These are phyloP conservation scores for Posidonia oceanica DNA, from an alignment of 116 monocot species.

Conservation along the genomic window DNA sequence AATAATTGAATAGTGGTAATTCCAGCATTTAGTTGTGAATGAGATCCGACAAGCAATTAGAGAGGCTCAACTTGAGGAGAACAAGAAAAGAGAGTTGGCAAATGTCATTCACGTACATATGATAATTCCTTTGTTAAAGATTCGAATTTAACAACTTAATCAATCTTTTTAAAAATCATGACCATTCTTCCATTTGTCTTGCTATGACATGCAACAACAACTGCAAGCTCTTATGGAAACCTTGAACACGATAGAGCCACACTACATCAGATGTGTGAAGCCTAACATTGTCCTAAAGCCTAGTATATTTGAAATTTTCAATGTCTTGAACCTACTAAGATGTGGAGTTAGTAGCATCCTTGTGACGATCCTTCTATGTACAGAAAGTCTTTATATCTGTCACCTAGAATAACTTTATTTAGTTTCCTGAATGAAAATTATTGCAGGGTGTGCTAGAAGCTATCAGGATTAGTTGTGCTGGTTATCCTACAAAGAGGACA, in stretches of 20 bases:
- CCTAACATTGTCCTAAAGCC: slow-evolving; percentile 86
- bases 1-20: no score
- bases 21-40: no score
- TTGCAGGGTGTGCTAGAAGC: slow-evolving; percentile 96
- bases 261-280: slow-evolving; percentile 98
- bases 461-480: slow-evolving; percentile 99
- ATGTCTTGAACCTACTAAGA: slow-evolving; percentile 87
- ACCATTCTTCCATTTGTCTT: slow-evolving; percentile 2
- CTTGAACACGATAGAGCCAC: slow-evolving; percentile 88
- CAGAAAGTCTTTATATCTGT: not conserved
- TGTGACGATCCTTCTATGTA: not conserved
- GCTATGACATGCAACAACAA: slow-evolving; percentile 67
- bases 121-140: no score
- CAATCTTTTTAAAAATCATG: not conserved
- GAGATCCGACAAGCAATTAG: no score
- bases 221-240: slow-evolving; percentile 98
- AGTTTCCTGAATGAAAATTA: not conserved
- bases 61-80: no score
- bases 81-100: no score
- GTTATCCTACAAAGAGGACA: slow-evolving; percentile 95
- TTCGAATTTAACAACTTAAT: not conserved
- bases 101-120: no score
- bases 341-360: slow-evolving; percentile 60
- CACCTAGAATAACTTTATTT: not conserved
- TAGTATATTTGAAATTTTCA: slow-evolving; percentile 86